Evolutionary conservation across 176 grass and related monocot species (phyloP).

Genomic region (Typha latifolia): DNA sequence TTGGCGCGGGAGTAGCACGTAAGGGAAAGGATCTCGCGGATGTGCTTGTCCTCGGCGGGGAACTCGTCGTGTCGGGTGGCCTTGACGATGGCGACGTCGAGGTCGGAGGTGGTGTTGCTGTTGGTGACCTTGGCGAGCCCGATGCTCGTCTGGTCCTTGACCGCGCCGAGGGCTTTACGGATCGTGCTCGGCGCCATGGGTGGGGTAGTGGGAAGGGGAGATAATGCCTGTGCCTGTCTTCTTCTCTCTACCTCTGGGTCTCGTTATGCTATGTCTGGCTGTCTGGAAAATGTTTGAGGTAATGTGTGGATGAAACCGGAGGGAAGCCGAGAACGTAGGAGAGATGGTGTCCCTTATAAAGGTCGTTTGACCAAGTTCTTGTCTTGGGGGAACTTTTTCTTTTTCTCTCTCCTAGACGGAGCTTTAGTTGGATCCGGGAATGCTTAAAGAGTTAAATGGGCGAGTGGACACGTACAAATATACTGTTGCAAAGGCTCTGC

Average conservation of each 20-base stretch:
- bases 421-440: too few species aligned
- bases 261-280: neutral
- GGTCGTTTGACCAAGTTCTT: neutral
- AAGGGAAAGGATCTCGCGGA: slow-evolving; percentile 71
- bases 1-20: slow-evolving; percentile 43
- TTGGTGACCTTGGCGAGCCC: slow-evolving; percentile 57
- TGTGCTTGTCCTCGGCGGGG: slow-evolving; percentile 63
- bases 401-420: too few species aligned
- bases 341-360: neutral
- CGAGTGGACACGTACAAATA: too few species aligned
- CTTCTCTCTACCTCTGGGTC: neutral
- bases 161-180: slow-evolving; percentile 60
- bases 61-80: slow-evolving; percentile 78
- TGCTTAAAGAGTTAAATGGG: too few species aligned
- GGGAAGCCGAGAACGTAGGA: neutral
- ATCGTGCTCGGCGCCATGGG: slow-evolving; percentile 70
- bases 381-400: too few species aligned
- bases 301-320: neutral
- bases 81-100: slow-evolving; percentile 81
- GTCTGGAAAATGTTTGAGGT: neutral
- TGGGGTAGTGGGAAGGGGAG: neutral
- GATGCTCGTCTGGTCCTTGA: slow-evolving; percentile 95
- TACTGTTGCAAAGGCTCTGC: too few species aligned
- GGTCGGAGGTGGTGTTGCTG: slow-evolving; percentile 36
- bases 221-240: neutral